phyloP scores from a whole-genome alignment of 306 rosid species.

The Pterocarpus santalinus region DNA sequence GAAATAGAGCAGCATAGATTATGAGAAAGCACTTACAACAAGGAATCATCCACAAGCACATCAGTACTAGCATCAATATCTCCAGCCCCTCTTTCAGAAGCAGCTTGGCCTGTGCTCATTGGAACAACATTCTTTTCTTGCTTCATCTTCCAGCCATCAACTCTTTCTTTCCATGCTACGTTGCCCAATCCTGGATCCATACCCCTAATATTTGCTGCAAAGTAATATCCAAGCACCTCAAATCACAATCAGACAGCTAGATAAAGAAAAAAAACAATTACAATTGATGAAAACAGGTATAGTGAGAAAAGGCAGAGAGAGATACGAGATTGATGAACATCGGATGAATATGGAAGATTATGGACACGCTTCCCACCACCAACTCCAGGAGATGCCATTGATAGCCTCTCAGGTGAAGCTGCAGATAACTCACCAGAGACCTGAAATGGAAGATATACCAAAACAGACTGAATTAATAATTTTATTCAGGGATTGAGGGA shows the following conservation, averaged over 20 bases:
- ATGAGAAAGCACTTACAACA: constrained; percentile 64
- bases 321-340: constrained; percentile 83
- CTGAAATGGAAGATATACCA: constrained; percentile 51
- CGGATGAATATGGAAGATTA: constrained; percentile 70
- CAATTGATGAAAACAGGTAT: constrained; percentile 11
- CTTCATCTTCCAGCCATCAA: constrained; percentile 99
- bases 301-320: constrained; percentile 22
- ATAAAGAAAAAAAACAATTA: constrained; percentile 27
- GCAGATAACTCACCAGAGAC: constrained; percentile 96
- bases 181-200: constrained; percentile 84
- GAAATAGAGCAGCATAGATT: constrained; percentile 16
- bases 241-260: constrained; percentile 41
- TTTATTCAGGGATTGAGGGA: neutral
- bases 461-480: constrained; percentile 20
- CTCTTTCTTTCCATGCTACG: constrained; percentile 99
- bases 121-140: constrained; percentile 85
- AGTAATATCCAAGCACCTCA: constrained; percentile 32
- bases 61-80: constrained; percentile 93
- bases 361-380: constrained; percentile 75
- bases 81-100: constrained; percentile 87
- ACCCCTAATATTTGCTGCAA: constrained; percentile 76
- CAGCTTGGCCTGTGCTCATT: constrained; percentile 87
- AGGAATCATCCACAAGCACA: constrained; percentile 82
- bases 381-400: constrained; percentile 86
- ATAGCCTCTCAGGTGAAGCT: constrained; percentile 92